Conservation (phyloP, 331 rosid species). For the Prunus yedoensis region DNA sequence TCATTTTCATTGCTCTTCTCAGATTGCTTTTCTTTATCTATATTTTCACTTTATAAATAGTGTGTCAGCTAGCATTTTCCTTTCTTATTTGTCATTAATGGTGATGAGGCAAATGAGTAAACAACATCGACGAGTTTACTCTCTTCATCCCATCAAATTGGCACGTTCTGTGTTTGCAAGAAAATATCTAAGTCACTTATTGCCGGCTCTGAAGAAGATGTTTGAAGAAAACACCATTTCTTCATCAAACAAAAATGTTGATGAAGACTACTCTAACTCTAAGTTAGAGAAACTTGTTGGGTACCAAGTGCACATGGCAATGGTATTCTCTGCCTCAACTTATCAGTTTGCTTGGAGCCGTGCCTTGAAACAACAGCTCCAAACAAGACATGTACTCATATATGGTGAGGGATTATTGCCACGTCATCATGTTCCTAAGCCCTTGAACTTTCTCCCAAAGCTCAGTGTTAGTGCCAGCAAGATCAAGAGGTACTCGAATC, state of each 20-base stretch:
- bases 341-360: conserved; percentile 57
- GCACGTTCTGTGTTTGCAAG: conserved; percentile 39
- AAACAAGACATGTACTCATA: conserved; percentile 9
- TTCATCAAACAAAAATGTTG: background rate
- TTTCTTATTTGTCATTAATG: background rate
- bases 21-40: no score
- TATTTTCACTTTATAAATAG: background rate
- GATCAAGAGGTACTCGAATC: background rate
- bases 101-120: conserved; percentile 44
- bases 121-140: conserved; percentile 50
- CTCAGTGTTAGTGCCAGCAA: background rate
- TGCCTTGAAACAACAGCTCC: conserved; percentile 48
- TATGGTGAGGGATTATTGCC: background rate
- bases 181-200: conserved; percentile 44
- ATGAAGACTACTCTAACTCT: background rate
- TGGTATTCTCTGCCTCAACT: conserved; percentile 53
- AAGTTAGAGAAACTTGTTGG: conserved; percentile 36
- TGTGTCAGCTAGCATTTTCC: background rate
- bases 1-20: no score
- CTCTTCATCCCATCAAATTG: conserved; percentile 44
- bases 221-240: conserved; percentile 19
- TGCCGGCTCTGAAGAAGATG: conserved; percentile 49
- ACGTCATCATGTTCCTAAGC: background rate
- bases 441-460: conserved; percentile 1
- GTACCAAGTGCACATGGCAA: conserved; percentile 69